Evolutionary conservation across 768 basidiomycete species (phyloP).

Genomic region (Auricularia sp.): DNA sequence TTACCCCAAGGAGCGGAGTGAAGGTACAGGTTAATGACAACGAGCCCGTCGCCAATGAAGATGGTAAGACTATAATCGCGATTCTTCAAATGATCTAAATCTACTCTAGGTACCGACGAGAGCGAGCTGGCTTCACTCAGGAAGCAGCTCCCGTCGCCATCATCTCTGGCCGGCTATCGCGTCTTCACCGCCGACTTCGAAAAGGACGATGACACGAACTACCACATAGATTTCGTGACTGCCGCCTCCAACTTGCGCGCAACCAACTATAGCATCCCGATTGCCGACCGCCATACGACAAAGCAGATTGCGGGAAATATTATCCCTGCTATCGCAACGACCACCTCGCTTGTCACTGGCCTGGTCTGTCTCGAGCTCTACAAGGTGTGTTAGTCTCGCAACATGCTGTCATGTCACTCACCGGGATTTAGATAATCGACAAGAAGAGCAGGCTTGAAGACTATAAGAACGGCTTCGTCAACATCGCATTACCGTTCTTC

Average conservation of each 20-base stretch:
- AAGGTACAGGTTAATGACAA: conserved; percentile 90
- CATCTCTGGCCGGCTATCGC: conserved; percentile 88
- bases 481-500: conserved; percentile 96
- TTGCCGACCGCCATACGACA: conserved; percentile 83
- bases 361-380: conserved; percentile 93
- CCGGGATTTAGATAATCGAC: conserved; percentile 66
- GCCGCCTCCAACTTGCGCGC: conserved; percentile 95
- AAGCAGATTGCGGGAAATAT: conserved; percentile 99
- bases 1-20: conserved; percentile 82
- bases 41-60: conserved; percentile 63
- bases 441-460: conserved; percentile 86
- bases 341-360: conserved; percentile 88
- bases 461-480: conserved; percentile 98
- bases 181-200: conserved; percentile 94
- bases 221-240: conserved; percentile 98
- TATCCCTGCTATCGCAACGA: conserved; percentile 98
- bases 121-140: conserved; percentile 39
- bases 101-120: conserved; percentile 36
- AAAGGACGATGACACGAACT: conserved; percentile 96
- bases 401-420: neutral
- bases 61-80: conserved; percentile 16
- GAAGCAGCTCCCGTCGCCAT: conserved; percentile 73
- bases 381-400: conserved; percentile 49
- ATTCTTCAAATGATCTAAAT: too few relatives aligned
- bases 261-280: conserved; percentile 81